Evolutionary conservation across 768 basidiomycete genomes (phyloP).

Genomic region (Naganishia onofrii): DNA sequence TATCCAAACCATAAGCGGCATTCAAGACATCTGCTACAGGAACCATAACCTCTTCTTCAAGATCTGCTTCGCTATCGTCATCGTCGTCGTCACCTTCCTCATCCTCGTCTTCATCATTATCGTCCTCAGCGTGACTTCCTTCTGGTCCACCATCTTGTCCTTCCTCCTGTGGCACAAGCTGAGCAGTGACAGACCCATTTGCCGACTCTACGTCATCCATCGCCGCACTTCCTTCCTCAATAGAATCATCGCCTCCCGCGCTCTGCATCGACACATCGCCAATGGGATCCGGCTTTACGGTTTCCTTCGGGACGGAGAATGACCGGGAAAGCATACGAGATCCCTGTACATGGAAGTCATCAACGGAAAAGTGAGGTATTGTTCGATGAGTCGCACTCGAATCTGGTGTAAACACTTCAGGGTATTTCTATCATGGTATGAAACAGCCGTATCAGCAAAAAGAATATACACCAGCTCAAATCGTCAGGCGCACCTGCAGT

Average conservation of each 20-base stretch:
- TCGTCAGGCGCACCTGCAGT: slow-evolving; percentile 59
- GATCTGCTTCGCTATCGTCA: slow-evolving; percentile 60
- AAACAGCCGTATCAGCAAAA: slow-evolving; percentile 4
- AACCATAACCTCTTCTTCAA: slow-evolving; percentile 78
- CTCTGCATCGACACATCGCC: slow-evolving; percentile 37
- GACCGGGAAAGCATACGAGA: slow-evolving; percentile 88
- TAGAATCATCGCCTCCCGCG: slow-evolving; percentile 23
- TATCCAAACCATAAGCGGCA: slow-evolving; percentile 77
- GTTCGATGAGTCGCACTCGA: slow-evolving; percentile 49
- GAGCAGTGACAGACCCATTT: not conserved
- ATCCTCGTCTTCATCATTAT: slow-evolving; percentile 28
- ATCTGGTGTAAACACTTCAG: slow-evolving; percentile 57
- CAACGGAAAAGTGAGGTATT: slow-evolving; percentile 63
- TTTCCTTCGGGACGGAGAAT: slow-evolving; percentile 70
- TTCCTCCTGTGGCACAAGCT: not conserved
- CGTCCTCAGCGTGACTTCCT: slow-evolving; percentile 22
- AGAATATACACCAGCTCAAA: not conserved
- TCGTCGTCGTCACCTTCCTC: slow-evolving; percentile 50
- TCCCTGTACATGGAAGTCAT: slow-evolving; percentile 81
- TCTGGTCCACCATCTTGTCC: not conserved
- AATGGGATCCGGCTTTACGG: slow-evolving; percentile 49
- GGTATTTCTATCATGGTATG: slow-evolving; percentile 58
- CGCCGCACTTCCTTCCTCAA: slow-evolving; percentile 31
- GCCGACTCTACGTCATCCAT: not conserved
- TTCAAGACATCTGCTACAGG: slow-evolving; percentile 96